Percentiles rank a stretch among this genome's conserved stretches.
phyloP scores from a whole-genome alignment of 257 asterid genomes.

The Forsythia suspensa region DNA sequence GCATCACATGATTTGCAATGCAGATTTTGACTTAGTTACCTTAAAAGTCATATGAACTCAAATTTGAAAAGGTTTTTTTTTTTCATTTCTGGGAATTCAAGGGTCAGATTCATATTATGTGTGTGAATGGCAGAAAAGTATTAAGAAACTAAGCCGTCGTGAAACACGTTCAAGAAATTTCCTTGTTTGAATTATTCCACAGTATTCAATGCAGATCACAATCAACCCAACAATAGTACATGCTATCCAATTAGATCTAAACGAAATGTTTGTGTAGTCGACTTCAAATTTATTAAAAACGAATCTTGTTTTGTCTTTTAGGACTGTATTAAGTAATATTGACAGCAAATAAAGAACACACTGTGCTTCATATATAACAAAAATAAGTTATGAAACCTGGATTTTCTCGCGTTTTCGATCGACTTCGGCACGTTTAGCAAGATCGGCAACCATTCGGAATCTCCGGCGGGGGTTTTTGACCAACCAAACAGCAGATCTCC shows the following conservation, averaged over 20 bases:
- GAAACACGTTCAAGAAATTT: slow-evolving; percentile 23
- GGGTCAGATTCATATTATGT: slow-evolving; percentile 3
- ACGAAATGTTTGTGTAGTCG: neutral
- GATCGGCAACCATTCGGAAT: slow-evolving; percentile 88
- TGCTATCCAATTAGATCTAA: neutral
- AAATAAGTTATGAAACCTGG: slow-evolving; percentile 40
- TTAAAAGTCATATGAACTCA: neutral
- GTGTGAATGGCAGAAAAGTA: slow-evolving; percentile 29
- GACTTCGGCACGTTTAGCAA: slow-evolving; percentile 75
- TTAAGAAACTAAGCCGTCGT: neutral
- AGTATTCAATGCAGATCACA: neutral
- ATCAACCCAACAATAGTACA: neutral
- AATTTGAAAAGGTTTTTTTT: neutral
- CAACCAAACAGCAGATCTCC: slow-evolving; percentile 83
- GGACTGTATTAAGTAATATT: no score
- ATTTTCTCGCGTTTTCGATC: slow-evolving; percentile 51
- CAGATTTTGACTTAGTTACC: neutral
- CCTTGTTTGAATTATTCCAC: neutral
- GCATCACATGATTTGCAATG: neutral
- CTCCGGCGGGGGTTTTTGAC: slow-evolving; percentile 85
- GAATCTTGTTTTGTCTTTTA: no score
- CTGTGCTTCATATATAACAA: no score
- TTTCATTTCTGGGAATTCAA: neutral
- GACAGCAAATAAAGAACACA: no score
- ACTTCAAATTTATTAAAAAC: neutral